Percentiles rank a stretch among this genome's conserved stretches.
Evolutionary conservation across 2,329 filamentous ascomycete genomes (phyloP).

Genomic region (Phaeomoniella chlamydospora): DNA sequence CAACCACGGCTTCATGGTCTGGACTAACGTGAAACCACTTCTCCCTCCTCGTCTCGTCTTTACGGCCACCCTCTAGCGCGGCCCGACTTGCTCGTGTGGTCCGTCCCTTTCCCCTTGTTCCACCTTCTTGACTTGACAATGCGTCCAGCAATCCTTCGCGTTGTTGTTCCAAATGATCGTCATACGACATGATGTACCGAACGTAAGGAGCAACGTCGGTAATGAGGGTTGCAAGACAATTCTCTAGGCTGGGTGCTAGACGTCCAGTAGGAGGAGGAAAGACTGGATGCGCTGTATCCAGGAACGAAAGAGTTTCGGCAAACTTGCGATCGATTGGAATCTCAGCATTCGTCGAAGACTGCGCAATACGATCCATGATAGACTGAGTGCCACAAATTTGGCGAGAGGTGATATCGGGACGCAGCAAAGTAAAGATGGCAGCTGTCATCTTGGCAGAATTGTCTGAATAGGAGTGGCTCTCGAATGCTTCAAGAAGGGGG

Average conservation of each 20-base stretch:
- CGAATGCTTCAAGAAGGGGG: not conserved
- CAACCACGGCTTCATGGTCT: conserved; percentile 47
- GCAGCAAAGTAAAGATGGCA: not conserved
- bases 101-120: conserved; percentile 45
- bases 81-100: conserved; percentile 63
- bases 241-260: conserved; percentile 58
- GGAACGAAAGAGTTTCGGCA: conserved; percentile 32
- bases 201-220: conserved; percentile 80
- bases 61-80: conserved; percentile 60
- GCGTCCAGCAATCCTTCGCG: conserved; percentile 48
- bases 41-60: conserved; percentile 52
- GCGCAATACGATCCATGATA: conserved; percentile 1
- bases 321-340: not conserved
- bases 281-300: conserved; percentile 26
- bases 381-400: too few species aligned
- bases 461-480: not conserved
- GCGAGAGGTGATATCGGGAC: not conserved
- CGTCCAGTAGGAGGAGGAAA: conserved; percentile 18
- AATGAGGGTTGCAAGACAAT: conserved; percentile 48
- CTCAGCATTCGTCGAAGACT: conserved; percentile 2
- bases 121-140: conserved; percentile 33
- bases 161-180: conserved; percentile 55
- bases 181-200: conserved; percentile 68
- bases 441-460: not conserved
- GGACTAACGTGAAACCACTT: conserved; percentile 54